Evolutionary conservation across 140 eudicot species (phyloP), one percentile per base, ranked within the genome.

Genomic region (Ambrosia hybrid): DNA sequence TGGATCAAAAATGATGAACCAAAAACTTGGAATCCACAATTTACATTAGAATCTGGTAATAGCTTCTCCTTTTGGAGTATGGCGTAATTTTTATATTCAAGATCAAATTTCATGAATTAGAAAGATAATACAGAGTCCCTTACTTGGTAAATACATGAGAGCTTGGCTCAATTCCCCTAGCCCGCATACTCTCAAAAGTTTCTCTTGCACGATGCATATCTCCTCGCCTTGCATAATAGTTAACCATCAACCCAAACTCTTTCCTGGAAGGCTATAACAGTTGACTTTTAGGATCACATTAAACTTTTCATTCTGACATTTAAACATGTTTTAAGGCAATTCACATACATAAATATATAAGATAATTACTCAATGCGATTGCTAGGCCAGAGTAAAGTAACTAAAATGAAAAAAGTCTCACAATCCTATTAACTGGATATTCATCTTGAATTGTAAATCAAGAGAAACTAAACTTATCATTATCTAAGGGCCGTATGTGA

Each of bases 141-240:
- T 84, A 89, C 98, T 68, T 89, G 10, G 99, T 93, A 80, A 78
- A 93, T 58, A 93, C 90, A 76, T 93, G 93, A 69, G 83, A 79
- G 37, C 60, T 82, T 58, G 99, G 99, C 74, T 93, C 99, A 62
- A 93, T 93, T 81, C 99, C 99, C 58, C 99, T 74, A 14, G 96
- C 99, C 60, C 99, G 89, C 99, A 93, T 93, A 74, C 89, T 90
- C 88, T 93, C 99, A 67, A 93, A 93, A 17, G 85, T 82, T 83
- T 88, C 99, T 78, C 99, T 84, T 67, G 99, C 99, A 71, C 94
- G 89, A 84, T 93, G 89, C 96, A 93, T 80, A 68, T 93, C 99
- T 41, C 99, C 99, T 78, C 97, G 80, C 75, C 96, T 90, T 72
- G 86, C 99, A 84, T 93, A 93, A 79, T 87, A 93, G 72, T 83